phyloP scores from a whole-genome alignment of 768 basidiomycete genomes.

The Lentinula lateritia region DNA sequence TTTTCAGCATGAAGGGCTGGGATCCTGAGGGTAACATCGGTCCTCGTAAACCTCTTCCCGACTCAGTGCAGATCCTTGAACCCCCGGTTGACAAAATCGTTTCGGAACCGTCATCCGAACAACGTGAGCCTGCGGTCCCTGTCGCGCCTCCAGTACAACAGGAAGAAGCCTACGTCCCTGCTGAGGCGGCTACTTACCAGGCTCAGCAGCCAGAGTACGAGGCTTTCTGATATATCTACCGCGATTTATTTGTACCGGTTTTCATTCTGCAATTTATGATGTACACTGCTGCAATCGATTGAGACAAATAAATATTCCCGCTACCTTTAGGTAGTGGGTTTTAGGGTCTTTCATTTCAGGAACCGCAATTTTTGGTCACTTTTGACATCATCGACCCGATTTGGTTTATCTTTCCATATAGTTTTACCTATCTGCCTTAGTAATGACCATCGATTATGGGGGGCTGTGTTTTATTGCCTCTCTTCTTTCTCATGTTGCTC shows the following conservation, averaged over 20 bases:
- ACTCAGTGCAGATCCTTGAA: constrained; percentile 86
- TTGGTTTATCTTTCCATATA: no score
- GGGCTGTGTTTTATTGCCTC: no score
- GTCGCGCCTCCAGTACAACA: constrained; percentile 43
- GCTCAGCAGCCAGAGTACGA: constrained; percentile 25
- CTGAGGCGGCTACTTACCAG: constrained; percentile 34
- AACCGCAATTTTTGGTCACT: no score
- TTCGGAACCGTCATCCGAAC: constrained; percentile 86
- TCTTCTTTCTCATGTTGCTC: no score
- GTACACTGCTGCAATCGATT: neutral
- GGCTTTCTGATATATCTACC: constrained; percentile 46
- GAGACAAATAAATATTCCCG: no score
- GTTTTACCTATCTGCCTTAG: no score
- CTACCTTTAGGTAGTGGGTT: no score
- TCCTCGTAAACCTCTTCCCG: constrained; percentile 91
- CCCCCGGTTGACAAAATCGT: constrained; percentile 89
- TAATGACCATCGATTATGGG: no score
- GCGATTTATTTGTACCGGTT: constrained; percentile 9
- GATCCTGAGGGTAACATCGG: constrained; percentile 90
- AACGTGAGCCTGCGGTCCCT: constrained; percentile 59
- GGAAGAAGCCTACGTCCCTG: constrained; percentile 47
- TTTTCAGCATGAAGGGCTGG: constrained; percentile 85
- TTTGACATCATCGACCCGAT: no score
- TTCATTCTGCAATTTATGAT: neutral
- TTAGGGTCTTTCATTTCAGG: no score